Percentiles rank a stretch among this genome's conserved stretches.
phyloP scores from a whole-genome alignment of 176 grass and related monocot genomes.

The bread wheat (Triticum aestivum) region DNA sequence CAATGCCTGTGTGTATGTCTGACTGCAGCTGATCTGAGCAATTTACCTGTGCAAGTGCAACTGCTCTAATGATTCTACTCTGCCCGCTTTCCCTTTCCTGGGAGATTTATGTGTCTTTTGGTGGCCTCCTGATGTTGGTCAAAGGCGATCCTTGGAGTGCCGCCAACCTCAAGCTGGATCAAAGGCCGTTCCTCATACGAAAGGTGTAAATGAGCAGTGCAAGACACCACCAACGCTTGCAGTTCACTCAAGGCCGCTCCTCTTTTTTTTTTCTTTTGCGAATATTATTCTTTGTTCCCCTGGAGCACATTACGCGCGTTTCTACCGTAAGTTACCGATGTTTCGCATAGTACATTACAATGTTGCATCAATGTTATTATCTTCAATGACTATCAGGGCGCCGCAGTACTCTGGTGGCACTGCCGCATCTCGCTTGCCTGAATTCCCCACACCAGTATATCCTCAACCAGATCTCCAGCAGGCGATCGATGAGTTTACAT shows the following conservation, averaged over 20 bases:
- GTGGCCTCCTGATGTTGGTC: constrained; percentile 50
- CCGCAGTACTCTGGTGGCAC: neutral
- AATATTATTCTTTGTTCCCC: too few relatives aligned
- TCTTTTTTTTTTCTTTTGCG: too few relatives aligned
- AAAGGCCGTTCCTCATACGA: constrained; percentile 48
- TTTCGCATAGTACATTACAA: too few relatives aligned
- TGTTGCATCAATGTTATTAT: too few relatives aligned
- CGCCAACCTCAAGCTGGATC: constrained; percentile 43
- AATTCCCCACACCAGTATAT: neutral
- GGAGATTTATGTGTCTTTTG: constrained; percentile 57
- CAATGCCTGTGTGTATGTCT: neutral
- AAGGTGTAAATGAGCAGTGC: constrained; percentile 30
- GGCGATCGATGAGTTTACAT: neutral
- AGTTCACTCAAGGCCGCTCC: neutral
- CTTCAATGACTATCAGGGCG: neutral
- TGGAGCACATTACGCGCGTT: too few relatives aligned
- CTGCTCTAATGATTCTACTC: neutral
- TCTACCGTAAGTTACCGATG: too few relatives aligned
- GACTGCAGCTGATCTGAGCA: neutral
- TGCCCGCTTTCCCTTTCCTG: neutral
- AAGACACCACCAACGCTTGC: too few relatives aligned
- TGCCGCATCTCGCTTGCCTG: neutral
- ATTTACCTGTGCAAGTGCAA: neutral
- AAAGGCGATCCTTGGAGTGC: constrained; percentile 43
- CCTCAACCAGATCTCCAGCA: constrained; percentile 17